These are phyloP conservation scores for Lactarius akahatsu DNA, from an alignment of 768 basidiomycete genomes.

Conservation along the genomic window DNA sequence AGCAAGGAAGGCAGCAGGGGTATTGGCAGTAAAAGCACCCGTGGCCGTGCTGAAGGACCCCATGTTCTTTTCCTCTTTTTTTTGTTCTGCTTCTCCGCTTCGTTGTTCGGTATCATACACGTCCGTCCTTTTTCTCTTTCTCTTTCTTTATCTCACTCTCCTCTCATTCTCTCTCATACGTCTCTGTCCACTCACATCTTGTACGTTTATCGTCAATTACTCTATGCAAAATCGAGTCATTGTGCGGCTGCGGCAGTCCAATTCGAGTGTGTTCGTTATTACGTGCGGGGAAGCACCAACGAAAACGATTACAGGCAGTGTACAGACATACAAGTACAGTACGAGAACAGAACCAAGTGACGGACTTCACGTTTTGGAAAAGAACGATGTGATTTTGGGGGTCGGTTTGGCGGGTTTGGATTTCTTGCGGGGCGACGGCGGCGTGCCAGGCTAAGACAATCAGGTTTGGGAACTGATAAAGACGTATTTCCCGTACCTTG, in stretches of 20 bases:
- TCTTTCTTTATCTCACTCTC: conserved; percentile 29
- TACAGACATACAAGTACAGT: not conserved
- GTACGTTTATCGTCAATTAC: conserved; percentile 32
- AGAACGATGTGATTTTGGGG: conserved; percentile 30
- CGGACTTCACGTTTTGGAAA: conserved; percentile 14
- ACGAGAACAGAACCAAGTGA: not conserved
- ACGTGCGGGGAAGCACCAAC: not conserved
- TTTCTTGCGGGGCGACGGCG: conserved; percentile 16
- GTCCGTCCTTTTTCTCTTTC: conserved; percentile 12
- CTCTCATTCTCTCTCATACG: conserved; percentile 27
- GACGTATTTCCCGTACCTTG: not conserved
- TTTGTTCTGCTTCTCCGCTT: conserved; percentile 27
- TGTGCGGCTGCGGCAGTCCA: conserved; percentile 22
- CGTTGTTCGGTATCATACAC: conserved; percentile 30
- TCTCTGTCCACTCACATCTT: conserved; percentile 31
- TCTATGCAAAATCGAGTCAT: conserved; percentile 25
- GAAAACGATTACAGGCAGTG: not conserved
- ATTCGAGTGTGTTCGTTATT: not conserved
- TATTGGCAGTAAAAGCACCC: conserved; percentile 42
- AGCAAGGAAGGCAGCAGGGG: conserved; percentile 44
- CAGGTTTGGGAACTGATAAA: not conserved
- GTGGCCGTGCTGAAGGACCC: conserved; percentile 2
- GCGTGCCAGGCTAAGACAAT: not conserved
- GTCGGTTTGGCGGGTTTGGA: conserved; percentile 6
- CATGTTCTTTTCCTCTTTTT: conserved; percentile 25